Percentiles rank a stretch among this genome's conserved stretches.
Conservation (phyloP, 805 yeast genomes). For the Clavispora asparagi region DNA sequence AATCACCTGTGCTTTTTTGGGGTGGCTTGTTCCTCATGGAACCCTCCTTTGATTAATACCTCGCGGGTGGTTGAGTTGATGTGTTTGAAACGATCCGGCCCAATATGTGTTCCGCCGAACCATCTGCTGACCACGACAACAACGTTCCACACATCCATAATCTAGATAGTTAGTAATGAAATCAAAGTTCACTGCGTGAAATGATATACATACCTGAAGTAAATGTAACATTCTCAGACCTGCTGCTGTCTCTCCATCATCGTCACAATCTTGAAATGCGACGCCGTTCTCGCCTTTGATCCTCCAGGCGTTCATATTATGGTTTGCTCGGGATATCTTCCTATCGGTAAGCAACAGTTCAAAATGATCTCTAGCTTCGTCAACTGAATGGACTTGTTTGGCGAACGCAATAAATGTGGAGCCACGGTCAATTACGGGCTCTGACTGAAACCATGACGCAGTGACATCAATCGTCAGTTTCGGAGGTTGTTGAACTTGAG, state of each 20-base stretch:
- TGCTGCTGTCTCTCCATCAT: conserved; percentile 96
- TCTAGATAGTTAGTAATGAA: conserved; percentile 28
- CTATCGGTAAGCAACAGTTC: conserved; percentile 55
- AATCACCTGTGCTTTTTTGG: not conserved
- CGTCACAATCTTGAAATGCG: conserved; percentile 80
- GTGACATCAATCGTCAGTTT: conserved; percentile 37
- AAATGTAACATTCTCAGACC: conserved; percentile 83
- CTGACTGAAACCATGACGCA: conserved; percentile 74
- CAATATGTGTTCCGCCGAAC: conserved; percentile 89
- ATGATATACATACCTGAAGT: conserved; percentile 43
- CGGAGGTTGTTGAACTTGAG: not conserved
- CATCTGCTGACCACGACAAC: conserved; percentile 85
- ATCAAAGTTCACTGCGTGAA: no score
- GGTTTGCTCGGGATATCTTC: conserved; percentile 62
- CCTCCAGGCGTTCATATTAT: conserved; percentile 86
- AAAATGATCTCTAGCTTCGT: conserved; percentile 56
- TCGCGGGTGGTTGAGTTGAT: conserved; percentile 86
- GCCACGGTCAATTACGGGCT: conserved; percentile 75
- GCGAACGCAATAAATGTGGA: conserved; percentile 83
- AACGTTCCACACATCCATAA: conserved; percentile 78
- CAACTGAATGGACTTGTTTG: conserved; percentile 53
- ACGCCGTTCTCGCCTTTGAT: conserved; percentile 54
- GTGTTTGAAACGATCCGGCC: conserved; percentile 92
- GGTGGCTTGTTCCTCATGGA: conserved; percentile 16
- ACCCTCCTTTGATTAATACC: conserved; percentile 65